Percentiles rank a stretch among this genome's conserved stretches.
These are phyloP conservation scores for Pezicula radicicola DNA, from an alignment of 2,329 filamentous ascomycete species.

Conservation along the genomic window DNA sequence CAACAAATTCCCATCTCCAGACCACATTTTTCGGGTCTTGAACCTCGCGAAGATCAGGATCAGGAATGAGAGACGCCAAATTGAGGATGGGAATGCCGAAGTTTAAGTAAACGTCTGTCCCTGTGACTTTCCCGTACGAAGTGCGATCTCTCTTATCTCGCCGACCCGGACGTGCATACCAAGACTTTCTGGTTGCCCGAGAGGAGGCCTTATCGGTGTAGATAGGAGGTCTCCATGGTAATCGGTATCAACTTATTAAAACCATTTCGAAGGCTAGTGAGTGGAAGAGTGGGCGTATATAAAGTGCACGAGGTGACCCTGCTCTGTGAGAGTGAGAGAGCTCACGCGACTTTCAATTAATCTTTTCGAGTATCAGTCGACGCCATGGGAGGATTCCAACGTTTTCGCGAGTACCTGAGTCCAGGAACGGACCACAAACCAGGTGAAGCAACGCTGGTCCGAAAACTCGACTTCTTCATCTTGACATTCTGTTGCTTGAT, in stretches of 20 bases:
- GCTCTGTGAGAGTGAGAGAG: background rate
- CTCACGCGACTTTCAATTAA: background rate
- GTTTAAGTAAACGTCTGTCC: background rate
- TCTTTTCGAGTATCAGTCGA: background rate
- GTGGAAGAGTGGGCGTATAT: too few relatives aligned
- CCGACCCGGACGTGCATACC: background rate
- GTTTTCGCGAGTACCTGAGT: constrained; percentile 1
- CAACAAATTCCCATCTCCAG: too few relatives aligned
- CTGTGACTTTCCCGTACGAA: background rate
- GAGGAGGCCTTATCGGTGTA: too few relatives aligned
- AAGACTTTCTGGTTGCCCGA: background rate
- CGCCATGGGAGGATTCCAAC: background rate
- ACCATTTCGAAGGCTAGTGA: too few relatives aligned
- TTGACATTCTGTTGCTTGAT: constrained; percentile 35
- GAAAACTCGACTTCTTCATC: constrained; percentile 28
- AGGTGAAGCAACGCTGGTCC: constrained; percentile 20
- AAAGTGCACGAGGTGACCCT: too few relatives aligned
- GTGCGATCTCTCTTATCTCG: background rate
- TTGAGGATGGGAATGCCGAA: too few relatives aligned
- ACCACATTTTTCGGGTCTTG: too few relatives aligned
- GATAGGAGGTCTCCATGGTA: too few relatives aligned
- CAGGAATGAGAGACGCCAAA: too few relatives aligned
- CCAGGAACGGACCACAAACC: constrained; percentile 3
- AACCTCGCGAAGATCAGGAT: too few relatives aligned
- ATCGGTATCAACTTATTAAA: too few relatives aligned